phyloP scores from a whole-genome alignment of 2,329 filamentous ascomycete genomes.

The Neofusicoccum laricinum region DNA sequence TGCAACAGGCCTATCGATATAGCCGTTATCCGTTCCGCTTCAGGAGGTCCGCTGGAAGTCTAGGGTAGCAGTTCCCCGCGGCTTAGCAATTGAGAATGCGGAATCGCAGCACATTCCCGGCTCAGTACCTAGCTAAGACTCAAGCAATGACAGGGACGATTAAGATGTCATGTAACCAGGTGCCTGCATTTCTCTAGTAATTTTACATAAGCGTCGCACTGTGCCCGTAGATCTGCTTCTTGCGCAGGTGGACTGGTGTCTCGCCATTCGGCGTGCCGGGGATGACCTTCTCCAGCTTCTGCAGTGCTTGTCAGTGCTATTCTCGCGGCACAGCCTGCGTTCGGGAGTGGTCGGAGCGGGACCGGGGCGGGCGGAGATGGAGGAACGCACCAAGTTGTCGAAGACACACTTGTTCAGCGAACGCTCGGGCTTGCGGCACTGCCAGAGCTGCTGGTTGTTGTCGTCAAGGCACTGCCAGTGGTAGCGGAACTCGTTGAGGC shows the following conservation, averaged over 20 bases:
- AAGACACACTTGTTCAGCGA: conserved; percentile 93
- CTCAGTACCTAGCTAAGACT: not conserved
- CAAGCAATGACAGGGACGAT: not conserved
- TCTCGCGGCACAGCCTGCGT: not conserved
- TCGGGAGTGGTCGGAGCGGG: not conserved
- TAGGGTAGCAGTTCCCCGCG: no score
- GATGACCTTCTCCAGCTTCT: conserved; percentile 53
- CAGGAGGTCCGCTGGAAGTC: no score
- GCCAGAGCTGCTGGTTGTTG: conserved; percentile 97
- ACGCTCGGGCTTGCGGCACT: conserved; percentile 85
- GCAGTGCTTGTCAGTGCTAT: conserved; percentile 16
- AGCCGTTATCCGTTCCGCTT: no score
- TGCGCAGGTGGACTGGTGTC: conserved; percentile 48
- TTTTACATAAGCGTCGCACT: conserved; percentile 12
- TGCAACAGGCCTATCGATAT: no score
- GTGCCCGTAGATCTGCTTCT: conserved; percentile 39
- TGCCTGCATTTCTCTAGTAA: conserved; percentile 11
- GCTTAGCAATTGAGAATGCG: no score
- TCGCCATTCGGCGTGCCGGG: conserved; percentile 49
- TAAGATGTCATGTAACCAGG: not conserved
- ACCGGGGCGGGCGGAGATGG: not conserved
- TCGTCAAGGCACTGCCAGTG: conserved; percentile 97
- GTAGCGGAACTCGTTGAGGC: conserved; percentile 82
- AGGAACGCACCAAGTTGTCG: conserved; percentile 77
- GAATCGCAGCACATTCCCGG: not conserved